Conservation (phyloP, 805 yeast species). For the Candida manassasensis region DNA sequence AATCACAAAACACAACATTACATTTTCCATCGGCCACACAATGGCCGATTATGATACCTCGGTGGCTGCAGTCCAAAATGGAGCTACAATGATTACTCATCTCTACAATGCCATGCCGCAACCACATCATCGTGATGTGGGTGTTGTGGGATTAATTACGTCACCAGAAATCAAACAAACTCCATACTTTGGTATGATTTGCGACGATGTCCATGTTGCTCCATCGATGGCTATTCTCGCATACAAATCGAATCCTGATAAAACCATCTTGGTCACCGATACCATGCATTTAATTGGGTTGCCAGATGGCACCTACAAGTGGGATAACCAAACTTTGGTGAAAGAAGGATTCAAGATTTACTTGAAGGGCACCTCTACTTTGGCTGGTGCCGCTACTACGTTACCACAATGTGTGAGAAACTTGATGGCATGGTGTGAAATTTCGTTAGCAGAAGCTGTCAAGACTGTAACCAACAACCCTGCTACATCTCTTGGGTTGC, state of each 20-base stretch:
- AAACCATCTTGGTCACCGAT: constrained; percentile 53
- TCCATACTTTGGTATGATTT: constrained; percentile 52
- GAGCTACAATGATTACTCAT: constrained; percentile 59
- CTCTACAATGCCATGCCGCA: constrained; percentile 60
- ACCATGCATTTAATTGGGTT: constrained; percentile 56
- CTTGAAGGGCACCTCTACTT: constrained; percentile 50
- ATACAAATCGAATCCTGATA: constrained; percentile 47
- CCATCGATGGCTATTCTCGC: constrained; percentile 49
- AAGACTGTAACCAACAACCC: constrained; percentile 52
- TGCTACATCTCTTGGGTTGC: constrained; percentile 43
- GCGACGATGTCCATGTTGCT: constrained; percentile 58
- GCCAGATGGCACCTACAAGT: constrained; percentile 51
- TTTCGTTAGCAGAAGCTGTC: constrained; percentile 49
- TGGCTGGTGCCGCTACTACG: constrained; percentile 60
- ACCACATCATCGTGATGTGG: constrained; percentile 57
- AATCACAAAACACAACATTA: constrained; percentile 27
- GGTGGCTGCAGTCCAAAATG: constrained; percentile 42
- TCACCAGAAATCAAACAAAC: constrained; percentile 21
- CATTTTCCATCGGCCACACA: constrained; percentile 47
- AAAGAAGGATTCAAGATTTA: constrained; percentile 45
- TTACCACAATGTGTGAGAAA: constrained; percentile 48
- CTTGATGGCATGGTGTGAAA: constrained; percentile 45
- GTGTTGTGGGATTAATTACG: constrained; percentile 47
- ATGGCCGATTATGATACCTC: constrained; percentile 35
- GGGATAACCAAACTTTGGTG: constrained; percentile 45